phyloP scores from a whole-genome alignment of 2,329 filamentous ascomycete species.

The Arachnomyces sp. region DNA sequence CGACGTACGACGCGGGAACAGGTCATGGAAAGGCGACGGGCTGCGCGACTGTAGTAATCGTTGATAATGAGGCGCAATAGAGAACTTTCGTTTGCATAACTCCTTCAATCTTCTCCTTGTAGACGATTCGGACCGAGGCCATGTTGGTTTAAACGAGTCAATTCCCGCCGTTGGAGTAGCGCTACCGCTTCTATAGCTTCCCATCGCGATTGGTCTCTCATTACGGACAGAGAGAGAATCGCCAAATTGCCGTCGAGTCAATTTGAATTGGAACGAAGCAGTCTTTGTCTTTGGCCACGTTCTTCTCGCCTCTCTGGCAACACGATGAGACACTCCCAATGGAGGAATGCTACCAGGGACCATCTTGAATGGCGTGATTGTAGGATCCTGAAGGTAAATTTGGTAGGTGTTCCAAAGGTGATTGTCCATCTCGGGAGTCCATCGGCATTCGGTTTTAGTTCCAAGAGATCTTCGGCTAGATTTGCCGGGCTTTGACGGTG shows the following conservation, averaged over 20 bases:
- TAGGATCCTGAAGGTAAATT: conserved; percentile 57
- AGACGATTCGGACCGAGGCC: conserved; percentile 51
- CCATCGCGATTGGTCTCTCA: conserved; percentile 20
- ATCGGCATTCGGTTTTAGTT: conserved; percentile 28
- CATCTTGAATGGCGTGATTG: conserved; percentile 59
- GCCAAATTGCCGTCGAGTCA: conserved; percentile 8
- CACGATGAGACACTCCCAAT: conserved; percentile 55
- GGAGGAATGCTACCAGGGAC: conserved; percentile 56
- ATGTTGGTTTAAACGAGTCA: conserved; percentile 31
- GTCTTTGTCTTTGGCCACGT: conserved; percentile 47
- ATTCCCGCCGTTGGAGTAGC: conserved; percentile 38
- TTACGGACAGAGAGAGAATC: conserved; percentile 16
- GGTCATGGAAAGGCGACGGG: conserved; percentile 48
- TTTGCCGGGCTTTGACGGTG: conserved; percentile 27
- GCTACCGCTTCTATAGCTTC: conserved; percentile 33
- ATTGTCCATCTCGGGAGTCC: conserved; percentile 57
- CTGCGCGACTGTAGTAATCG: conserved; percentile 52
- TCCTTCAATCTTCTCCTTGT: conserved; percentile 51
- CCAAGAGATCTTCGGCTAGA: conserved; percentile 19
- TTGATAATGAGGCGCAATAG: conserved; percentile 56
- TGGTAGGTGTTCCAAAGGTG: conserved; percentile 60
- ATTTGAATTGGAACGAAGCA: conserved; percentile 2
- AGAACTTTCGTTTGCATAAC: conserved; percentile 54
- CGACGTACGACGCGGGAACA: conserved; percentile 24
- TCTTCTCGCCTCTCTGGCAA: conserved; percentile 52